Conservation (phyloP, 2,329 filamentous ascomycete species). For the Aureobasidium lini region DNA sequence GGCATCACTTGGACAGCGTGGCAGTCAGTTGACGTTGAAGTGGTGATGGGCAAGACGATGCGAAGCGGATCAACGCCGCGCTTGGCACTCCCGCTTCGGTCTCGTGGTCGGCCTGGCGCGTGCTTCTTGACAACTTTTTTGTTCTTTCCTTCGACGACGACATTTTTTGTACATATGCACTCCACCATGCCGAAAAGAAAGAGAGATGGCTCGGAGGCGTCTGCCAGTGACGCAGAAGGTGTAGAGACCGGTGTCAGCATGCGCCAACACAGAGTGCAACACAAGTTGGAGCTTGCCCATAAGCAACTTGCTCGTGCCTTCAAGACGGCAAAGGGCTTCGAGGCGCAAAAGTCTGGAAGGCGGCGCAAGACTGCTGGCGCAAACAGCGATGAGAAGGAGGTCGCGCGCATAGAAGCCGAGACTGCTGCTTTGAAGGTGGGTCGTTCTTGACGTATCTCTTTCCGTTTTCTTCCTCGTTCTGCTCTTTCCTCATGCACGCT, state of each 20-base stretch:
- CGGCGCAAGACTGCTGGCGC: slow-evolving; percentile 49
- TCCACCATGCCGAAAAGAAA: slow-evolving; percentile 27
- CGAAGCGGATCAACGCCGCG: not conserved
- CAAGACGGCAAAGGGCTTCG: slow-evolving; percentile 66
- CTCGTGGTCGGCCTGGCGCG: slow-evolving; percentile 1
- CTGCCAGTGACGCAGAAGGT: slow-evolving; percentile 18
- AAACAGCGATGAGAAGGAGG: slow-evolving; percentile 40
- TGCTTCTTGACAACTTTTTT: slow-evolving; percentile 6
- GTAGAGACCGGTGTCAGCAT: slow-evolving; percentile 17
- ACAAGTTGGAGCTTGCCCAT: slow-evolving; percentile 45
- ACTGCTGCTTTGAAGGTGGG: slow-evolving; percentile 50
- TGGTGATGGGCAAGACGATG: not conserved
- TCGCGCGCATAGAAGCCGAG: slow-evolving; percentile 56
- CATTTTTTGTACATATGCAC: slow-evolving; percentile 1
- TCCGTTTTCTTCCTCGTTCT: not conserved
- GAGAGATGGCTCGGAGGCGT: slow-evolving; percentile 19
- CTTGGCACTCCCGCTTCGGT: not conserved
- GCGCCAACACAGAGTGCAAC: slow-evolving; percentile 41
- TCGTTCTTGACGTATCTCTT: slow-evolving; percentile 5
- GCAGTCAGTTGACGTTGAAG: slow-evolving; percentile 11
- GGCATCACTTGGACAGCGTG: not conserved
- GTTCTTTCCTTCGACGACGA: not conserved
- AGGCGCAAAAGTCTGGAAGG: slow-evolving; percentile 65
- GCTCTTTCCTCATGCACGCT: not conserved
- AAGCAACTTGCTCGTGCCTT: slow-evolving; percentile 59